These are phyloP conservation scores for Chaetomidium leptoderma DNA, from an alignment of 495 filamentous ascomycete genomes.

Conservation along the genomic window DNA sequence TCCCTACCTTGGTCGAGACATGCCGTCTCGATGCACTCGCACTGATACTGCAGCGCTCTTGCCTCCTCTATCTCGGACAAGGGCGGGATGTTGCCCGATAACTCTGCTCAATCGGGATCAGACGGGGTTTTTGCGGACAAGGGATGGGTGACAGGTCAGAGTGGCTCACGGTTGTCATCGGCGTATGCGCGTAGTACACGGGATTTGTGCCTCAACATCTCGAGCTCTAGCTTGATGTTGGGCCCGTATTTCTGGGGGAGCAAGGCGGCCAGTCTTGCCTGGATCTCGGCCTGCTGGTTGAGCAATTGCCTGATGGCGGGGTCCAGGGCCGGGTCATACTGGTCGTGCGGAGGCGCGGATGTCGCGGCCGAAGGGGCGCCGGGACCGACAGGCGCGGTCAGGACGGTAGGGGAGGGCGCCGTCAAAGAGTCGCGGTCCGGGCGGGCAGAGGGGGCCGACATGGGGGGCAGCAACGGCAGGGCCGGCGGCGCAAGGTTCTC, in stretches of 20 bases:
- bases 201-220: conserved; percentile 47
- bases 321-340: conserved; percentile 40
- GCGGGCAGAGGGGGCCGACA: conserved; percentile 20
- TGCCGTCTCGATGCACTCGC: conserved; percentile 48
- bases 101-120: conserved; percentile 35
- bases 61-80: conserved; percentile 50
- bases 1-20: conserved; percentile 48
- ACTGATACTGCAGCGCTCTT: conserved; percentile 45
- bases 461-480: conserved; percentile 20
- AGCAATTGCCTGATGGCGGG: conserved; percentile 44
- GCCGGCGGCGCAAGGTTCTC: conserved; percentile 26
- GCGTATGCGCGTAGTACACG: conserved; percentile 42
- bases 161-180: conserved; percentile 43
- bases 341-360: conserved; percentile 4
- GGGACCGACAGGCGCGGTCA: conserved; percentile 19
- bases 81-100: conserved; percentile 40
- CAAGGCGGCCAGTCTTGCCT: conserved; percentile 43
- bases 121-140: conserved; percentile 19
- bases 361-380: conserved; percentile 10
- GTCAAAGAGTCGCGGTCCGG: conserved; percentile 29
- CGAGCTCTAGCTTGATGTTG: conserved; percentile 42
- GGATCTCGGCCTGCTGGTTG: conserved; percentile 49
- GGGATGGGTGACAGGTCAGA: not conserved
- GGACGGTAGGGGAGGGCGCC: conserved; percentile 22
- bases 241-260: conserved; percentile 44